These are phyloP conservation scores for Wickerhamomyces pijperi DNA, from an alignment of 805 yeast species.

Conservation along the genomic window DNA sequence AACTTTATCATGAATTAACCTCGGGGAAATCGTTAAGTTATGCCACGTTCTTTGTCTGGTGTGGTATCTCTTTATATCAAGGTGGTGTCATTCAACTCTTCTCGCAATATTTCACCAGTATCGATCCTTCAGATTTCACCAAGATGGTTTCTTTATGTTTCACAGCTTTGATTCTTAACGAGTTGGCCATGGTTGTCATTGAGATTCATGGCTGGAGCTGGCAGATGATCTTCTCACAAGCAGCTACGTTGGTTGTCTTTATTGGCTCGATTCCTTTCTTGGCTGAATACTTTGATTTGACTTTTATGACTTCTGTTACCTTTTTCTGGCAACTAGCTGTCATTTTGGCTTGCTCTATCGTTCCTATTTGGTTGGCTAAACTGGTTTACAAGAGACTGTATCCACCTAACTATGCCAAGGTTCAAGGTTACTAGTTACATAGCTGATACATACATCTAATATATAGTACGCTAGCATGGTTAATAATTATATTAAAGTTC, in stretches of 20 bases:
- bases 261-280: conserved; percentile 74
- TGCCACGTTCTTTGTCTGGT: conserved; percentile 87
- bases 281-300: conserved; percentile 74
- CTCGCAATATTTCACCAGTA: conserved; percentile 66
- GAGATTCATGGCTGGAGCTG: conserved; percentile 89
- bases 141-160: conserved; percentile 82
- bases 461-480: no score
- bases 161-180: conserved; percentile 71
- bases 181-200: conserved; percentile 84
- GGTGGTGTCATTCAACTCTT: conserved; percentile 78
- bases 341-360: conserved; percentile 56
- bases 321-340: conserved; percentile 63
- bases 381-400: conserved; percentile 62
- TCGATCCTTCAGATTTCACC: conserved; percentile 40
- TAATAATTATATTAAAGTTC: no score
- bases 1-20: conserved; percentile 83
- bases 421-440: conserved; percentile 65
- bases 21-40: conserved; percentile 80
- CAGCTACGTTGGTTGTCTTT: conserved; percentile 57
- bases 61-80: conserved; percentile 78
- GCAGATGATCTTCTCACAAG: conserved; percentile 61
- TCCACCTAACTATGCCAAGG: conserved; percentile 96
- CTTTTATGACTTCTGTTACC: conserved; percentile 41
- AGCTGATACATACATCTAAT: no score
- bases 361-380: conserved; percentile 86